Percentiles rank a stretch among this genome's conserved stretches.
Evolutionary conservation across 192 early-diverging fungal genomes (phyloP).

Genomic region (Coemansia sp.): DNA sequence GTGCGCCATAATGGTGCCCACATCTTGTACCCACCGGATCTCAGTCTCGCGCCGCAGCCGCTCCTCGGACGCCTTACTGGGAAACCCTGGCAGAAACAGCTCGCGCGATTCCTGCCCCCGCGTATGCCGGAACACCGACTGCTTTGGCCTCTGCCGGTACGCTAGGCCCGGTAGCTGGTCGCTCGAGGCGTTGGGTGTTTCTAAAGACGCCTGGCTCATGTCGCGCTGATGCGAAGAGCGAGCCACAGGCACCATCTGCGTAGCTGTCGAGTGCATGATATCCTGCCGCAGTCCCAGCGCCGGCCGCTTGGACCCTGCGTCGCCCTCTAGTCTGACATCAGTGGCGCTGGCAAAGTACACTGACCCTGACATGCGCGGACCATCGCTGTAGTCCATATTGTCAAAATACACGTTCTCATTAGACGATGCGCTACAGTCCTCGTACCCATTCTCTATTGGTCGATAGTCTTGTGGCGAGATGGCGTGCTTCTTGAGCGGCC

Average conservation of each 20-base stretch:
- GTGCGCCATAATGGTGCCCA: slow-evolving; percentile 36
- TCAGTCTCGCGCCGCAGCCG: slow-evolving; percentile 55
- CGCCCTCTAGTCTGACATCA: slow-evolving; percentile 36
- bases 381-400: slow-evolving; percentile 23
- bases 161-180: slow-evolving; percentile 27
- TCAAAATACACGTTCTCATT: slow-evolving; percentile 27
- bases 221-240: slow-evolving; percentile 22
- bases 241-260: slow-evolving; percentile 11
- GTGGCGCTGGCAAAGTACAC: slow-evolving; percentile 37
- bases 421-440: slow-evolving; percentile 29
- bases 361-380: slow-evolving; percentile 20
- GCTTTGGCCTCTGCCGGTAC: slow-evolving; percentile 20
- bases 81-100: slow-evolving; percentile 35
- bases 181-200: slow-evolving; percentile 26
- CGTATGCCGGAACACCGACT: neutral
- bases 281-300: slow-evolving; percentile 47
- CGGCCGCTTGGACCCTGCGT: slow-evolving; percentile 34
- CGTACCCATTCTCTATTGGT: slow-evolving; percentile 19
- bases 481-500: slow-evolving; percentile 17
- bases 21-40: slow-evolving; percentile 53
- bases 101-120: slow-evolving; percentile 28
- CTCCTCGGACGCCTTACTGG: slow-evolving; percentile 47
- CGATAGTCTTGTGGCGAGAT: slow-evolving; percentile 9
- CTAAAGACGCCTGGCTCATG: slow-evolving; percentile 16
- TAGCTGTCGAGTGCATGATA: slow-evolving; percentile 1